phyloP scores from a whole-genome alignment of 148 eudicot genomes.

The Rhododendron mucronatum region DNA sequence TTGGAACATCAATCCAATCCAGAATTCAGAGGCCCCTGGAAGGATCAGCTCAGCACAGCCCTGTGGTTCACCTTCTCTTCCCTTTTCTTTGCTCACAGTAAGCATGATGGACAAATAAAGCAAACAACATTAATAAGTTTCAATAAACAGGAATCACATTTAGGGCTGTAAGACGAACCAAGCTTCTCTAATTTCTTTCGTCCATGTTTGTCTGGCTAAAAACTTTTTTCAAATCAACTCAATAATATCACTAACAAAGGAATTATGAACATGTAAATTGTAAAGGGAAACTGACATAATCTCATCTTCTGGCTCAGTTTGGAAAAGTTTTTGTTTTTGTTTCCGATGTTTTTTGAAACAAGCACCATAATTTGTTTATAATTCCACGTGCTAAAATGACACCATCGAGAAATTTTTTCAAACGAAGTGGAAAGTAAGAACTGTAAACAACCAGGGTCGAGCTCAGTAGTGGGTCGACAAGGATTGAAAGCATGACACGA shows the following conservation, averaged over 20 bases:
- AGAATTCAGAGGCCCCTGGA: constrained; percentile 26
- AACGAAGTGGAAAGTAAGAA: not conserved
- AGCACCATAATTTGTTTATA: not conserved
- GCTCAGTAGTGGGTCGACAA: not conserved
- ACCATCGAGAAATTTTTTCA: not conserved
- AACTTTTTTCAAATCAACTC: not conserved
- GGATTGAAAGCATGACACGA: not conserved
- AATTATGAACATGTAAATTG: not conserved
- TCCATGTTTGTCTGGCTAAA: not conserved
- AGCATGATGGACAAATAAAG: constrained; percentile 3
- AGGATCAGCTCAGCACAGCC: constrained; percentile 23
- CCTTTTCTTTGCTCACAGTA: constrained; percentile 38
- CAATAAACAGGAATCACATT: not conserved
- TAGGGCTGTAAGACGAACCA: not conserved
- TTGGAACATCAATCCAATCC: constrained; percentile 23
- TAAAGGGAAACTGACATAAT: not conserved
- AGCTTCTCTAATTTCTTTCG: not conserved
- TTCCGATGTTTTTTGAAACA: too few species aligned
- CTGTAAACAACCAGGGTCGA: not conserved
- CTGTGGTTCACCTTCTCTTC: constrained; percentile 32
- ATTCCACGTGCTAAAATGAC: not conserved
- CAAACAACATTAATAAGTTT: not conserved
- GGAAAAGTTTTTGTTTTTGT: not conserved
- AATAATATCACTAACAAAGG: not conserved
- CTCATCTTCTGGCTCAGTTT: not conserved